Base-by-base conservation (phyloP, 306 rosid species). In the Vicia sativa region DNA sequence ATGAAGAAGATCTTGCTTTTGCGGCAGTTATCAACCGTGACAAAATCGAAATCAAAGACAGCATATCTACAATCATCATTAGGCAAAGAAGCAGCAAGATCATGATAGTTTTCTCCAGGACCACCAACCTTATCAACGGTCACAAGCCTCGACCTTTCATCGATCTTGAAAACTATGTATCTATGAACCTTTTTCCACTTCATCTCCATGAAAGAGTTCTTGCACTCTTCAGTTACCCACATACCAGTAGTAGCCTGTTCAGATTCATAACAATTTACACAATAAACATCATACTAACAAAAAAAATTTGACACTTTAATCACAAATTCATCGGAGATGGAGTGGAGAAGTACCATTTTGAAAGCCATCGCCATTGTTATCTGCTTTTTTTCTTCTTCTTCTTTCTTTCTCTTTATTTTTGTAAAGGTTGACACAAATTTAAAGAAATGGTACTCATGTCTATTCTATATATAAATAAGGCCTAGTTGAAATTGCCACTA, bases 1-100 rank as follows among this genome's bases (percentile, higher is more conserved):
- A 95, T 95, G 89, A 95, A 95, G 96, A 95, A 95, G 96, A 95
- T 88, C 84, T 95, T 95, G 97, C 99, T 95, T 83, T 95, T 95
- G 53, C 82, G 86, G 87, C 97, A 95, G 11, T 95, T 95, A 71
- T 93, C 99, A n/a, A 93, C 97, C 16, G 97, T 90, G 65, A 95
- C 99, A 62, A 86, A 95, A 70, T 95, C 99, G 64, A 95, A 90
- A 78, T 95, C 99, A 73, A 95, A 95, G 9, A 95, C 99, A 7
- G 97, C 99, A 34, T 95, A 95, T 74, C 99, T 82, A 43, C 97
- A 95, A 60, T 95, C 99, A 13, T 95, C 99, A 28, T 65, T 64
- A 0, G 99, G 99, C 81, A 95, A 73, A 29, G 99, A 95, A 0
- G 91, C 93, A 1, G 96, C 89, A 16, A 95, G 90, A 71, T 90